A percentile compares a stretch with the other conserved stretches of the same genome.
phyloP scores from a whole-genome alignment of 2,329 filamentous ascomycete genomes.

The Botrytis galanthina region DNA sequence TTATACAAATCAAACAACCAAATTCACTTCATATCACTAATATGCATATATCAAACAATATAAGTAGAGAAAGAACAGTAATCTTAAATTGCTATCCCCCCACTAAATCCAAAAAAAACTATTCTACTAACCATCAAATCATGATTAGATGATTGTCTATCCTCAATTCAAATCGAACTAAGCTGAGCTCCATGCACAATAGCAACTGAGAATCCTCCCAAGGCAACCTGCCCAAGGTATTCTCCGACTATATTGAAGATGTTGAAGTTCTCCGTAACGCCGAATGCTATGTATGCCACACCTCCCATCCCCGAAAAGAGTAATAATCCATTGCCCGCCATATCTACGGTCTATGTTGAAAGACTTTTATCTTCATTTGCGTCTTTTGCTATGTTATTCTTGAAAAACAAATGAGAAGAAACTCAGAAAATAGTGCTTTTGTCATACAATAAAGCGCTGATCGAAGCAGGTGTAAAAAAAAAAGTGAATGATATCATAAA shows the following conservation, averaged over 20 bases:
- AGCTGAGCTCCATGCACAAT: slow-evolving; percentile 11
- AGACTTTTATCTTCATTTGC: slow-evolving; percentile 37
- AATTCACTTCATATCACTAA: not conserved
- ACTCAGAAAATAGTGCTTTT: slow-evolving; percentile 8
- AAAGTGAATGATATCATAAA: slow-evolving; percentile 24
- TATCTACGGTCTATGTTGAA: slow-evolving; percentile 42
- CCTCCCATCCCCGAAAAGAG: slow-evolving; percentile 21
- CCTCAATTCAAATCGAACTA: not conserved
- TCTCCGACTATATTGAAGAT: slow-evolving; percentile 37
- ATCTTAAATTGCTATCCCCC: slow-evolving; percentile 2
- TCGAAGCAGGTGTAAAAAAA: slow-evolving; percentile 26
- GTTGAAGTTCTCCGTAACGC: slow-evolving; percentile 42
- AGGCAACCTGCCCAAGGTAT: not conserved
- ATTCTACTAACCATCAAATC: not conserved
- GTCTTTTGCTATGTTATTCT: slow-evolving; percentile 18
- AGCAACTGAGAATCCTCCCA: slow-evolving; percentile 11
- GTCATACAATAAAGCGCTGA: not conserved
- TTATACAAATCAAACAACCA: not conserved
- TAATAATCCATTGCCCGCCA: slow-evolving; percentile 20
- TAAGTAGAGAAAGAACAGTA: slow-evolving; percentile 5
- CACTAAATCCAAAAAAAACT: slow-evolving; percentile 11
- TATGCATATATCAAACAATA: not conserved
- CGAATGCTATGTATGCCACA: slow-evolving; percentile 37
- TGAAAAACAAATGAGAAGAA: slow-evolving; percentile 9
- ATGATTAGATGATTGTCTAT: not conserved